Evolutionary conservation across 192 early-diverging fungal genomes (phyloP), one percentile per base, ranked within the genome.

Genomic region (Allomyces macrogynus): DNA sequence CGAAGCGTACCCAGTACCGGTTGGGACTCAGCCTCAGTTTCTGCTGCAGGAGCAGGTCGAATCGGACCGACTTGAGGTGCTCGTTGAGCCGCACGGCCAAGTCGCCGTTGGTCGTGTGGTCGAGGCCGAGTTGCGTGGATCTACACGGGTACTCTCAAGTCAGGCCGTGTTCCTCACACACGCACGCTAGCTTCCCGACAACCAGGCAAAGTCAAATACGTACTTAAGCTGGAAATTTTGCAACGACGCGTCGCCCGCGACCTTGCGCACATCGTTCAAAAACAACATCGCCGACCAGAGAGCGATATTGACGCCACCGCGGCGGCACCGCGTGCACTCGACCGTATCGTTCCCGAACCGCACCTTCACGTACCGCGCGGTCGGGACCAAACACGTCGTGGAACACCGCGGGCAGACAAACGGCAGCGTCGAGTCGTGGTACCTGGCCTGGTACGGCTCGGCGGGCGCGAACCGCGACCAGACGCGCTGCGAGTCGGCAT

Each of bases 201-300:
- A 40, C 32, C n/a, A n/a, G n/a, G n/a, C n/a, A n/a, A n/a, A n/a
- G n/a, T n/a, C n/a, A n/a, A 20, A 57, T 4, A 57, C 49, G 49
- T n/a, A 57, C 49, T 57, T 57, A 16, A 57, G 49, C 20, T 57
- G 49, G 49, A 57, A 57, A n/a, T n/a, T n/a, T 4, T 20, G 16
- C 12, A 57, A 20, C 12, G 49, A 57, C 12, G 12, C 20, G 49
- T 57, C 49, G 49, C 49, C 49, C 16, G 49, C 49, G 49, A 57
- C 49, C 49, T 57, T 57, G 49, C 49, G 49, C 49, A 57, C 49
- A 5, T 57, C 49, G 49, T 57, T 57, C 49, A 57, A 57, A n/a
- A 57, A 57, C 49, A 57, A 16, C 49, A 57, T 57, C 16, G 49
- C 49, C 8, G 49, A 57, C 49, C 49, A 57, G 2, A 57, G 49